These are phyloP conservation scores for Triticum monococcum DNA, from an alignment of 176 grass and related monocot genomes.

Conservation along the genomic window DNA sequence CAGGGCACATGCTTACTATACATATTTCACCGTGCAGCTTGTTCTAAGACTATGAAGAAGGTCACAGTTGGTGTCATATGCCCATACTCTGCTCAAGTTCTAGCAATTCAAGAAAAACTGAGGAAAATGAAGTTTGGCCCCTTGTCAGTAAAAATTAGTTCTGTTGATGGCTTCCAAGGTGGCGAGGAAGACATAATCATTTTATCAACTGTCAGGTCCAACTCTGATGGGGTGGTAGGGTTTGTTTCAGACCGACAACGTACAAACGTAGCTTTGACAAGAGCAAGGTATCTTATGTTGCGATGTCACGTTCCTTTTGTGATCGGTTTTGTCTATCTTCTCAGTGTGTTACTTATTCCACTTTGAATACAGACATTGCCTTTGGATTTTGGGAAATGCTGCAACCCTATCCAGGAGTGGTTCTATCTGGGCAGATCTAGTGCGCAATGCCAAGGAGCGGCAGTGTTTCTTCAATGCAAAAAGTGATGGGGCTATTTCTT, in stretches of 20 bases:
- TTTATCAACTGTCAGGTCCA: conserved; percentile 63
- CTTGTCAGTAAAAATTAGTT: conserved; percentile 53
- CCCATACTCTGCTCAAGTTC: conserved; percentile 70
- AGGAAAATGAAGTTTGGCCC: conserved; percentile 14
- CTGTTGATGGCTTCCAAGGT: conserved; percentile 79
- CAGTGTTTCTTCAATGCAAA: conserved; percentile 56
- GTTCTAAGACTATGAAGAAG: conserved; percentile 27
- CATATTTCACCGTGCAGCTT: conserved; percentile 39
- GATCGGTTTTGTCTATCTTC: not conserved
- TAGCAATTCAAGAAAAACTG: conserved; percentile 43
- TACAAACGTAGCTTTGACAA: conserved; percentile 64
- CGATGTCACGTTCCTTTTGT: not conserved
- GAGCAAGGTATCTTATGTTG: conserved; percentile 51
- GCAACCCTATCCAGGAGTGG: conserved; percentile 36
- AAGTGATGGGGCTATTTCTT: conserved; percentile 35
- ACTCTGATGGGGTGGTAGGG: conserved; percentile 49
- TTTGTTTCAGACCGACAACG: conserved; percentile 59
- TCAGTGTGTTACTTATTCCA: not conserved
- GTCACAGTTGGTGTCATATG: conserved; percentile 77
- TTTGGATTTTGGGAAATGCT: conserved; percentile 62
- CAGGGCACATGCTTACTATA: not conserved
- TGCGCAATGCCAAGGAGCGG: conserved; percentile 40
- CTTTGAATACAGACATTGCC: conserved; percentile 49
- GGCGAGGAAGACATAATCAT: conserved; percentile 79
- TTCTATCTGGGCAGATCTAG: conserved; percentile 49